These are phyloP conservation scores for Leishmania tropica DNA, from an alignment of 208 protist genomes.

Conservation along the genomic window DNA sequence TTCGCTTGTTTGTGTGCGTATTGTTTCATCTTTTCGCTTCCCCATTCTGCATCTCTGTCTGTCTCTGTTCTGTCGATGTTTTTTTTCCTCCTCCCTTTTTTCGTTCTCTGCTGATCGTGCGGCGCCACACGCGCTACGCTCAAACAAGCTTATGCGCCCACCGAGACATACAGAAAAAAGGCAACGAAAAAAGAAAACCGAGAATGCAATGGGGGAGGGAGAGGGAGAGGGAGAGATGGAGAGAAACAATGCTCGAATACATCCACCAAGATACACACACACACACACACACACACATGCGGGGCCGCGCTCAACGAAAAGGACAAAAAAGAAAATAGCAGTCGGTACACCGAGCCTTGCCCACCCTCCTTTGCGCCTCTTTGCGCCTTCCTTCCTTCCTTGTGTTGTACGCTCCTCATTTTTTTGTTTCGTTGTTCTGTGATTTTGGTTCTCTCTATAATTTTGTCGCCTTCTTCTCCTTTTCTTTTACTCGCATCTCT, in stretches of 20 bases:
- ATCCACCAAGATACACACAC: background rate
- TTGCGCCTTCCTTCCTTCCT: background rate
- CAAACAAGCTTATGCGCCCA: background rate
- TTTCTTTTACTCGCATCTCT: background rate
- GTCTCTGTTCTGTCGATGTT: background rate
- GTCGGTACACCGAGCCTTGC: background rate
- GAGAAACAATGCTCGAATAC: background rate
- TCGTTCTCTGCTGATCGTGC: background rate
- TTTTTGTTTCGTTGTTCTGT: background rate
- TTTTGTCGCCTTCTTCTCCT: background rate
- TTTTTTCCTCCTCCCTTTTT: background rate
- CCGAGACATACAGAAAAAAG: background rate
- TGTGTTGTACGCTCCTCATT: background rate
- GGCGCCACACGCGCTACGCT: background rate
- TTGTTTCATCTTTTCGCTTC: conserved; percentile 1
- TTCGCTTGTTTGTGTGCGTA: background rate
- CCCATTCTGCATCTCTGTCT: background rate
- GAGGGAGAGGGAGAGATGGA: background rate
- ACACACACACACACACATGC: background rate
- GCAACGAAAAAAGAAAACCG: background rate
- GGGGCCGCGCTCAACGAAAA: background rate
- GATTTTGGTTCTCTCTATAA: conserved; percentile 7
- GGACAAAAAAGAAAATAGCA: conserved; percentile 5
- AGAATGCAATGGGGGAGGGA: background rate
- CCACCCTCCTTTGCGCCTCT: background rate